phyloP scores from a whole-genome alignment of 805 yeast species.

The Zygotorulaspora florentina region DNA sequence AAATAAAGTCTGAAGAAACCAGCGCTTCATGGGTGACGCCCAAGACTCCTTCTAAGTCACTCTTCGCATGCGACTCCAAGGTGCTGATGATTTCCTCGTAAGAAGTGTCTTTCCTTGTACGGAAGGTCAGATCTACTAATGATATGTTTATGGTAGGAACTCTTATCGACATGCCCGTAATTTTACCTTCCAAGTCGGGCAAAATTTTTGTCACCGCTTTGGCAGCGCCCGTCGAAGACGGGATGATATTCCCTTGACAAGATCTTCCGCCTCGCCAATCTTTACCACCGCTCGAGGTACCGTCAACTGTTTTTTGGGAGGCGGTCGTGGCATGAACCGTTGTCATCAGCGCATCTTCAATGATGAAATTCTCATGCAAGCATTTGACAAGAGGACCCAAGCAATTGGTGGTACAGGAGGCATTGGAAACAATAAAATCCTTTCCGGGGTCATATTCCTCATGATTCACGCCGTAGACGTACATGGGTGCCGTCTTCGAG shows the following conservation, averaged over 20 bases:
- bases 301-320: constrained; percentile 94
- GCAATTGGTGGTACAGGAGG: constrained; percentile 95
- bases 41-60: constrained; percentile 71
- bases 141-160: constrained; percentile 93
- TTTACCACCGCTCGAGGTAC: constrained; percentile 78
- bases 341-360: constrained; percentile 92
- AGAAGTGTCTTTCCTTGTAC: constrained; percentile 68
- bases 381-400: constrained; percentile 92
- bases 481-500: constrained; percentile 92
- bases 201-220: constrained; percentile 96
- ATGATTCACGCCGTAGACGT: constrained; percentile 87
- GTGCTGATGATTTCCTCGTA: constrained; percentile 80
- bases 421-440: constrained; percentile 77
- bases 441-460: constrained; percentile 66
- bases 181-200: constrained; percentile 85
- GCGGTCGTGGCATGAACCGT: constrained; percentile 96
- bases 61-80: constrained; percentile 72
- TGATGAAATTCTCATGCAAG: constrained; percentile 78
- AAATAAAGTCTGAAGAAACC: constrained; percentile 84
- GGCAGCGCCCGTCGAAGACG: constrained; percentile 96
- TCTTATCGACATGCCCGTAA: constrained; percentile 91
- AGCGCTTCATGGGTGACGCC: constrained; percentile 93
- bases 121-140: constrained; percentile 87
- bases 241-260: constrained; percentile 92
- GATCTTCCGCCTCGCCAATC: constrained; percentile 99